Percentiles rank a stretch among this genome's conserved stretches.
Evolutionary conservation across 78 protist species (phyloP).

Genomic region (Dictyostelium discoideum): DNA sequence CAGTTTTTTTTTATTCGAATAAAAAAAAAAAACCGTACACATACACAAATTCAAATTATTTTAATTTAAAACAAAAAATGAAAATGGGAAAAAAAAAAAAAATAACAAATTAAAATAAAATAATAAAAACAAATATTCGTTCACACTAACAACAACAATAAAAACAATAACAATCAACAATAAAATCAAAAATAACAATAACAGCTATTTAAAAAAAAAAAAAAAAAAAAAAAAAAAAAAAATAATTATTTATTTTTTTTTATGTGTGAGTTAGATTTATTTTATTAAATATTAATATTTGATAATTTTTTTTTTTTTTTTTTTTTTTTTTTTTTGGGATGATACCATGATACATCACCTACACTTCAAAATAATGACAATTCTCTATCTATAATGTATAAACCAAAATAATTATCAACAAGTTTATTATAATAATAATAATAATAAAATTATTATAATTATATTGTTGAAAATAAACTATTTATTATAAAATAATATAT

Average conservation of each 20-base stretch:
- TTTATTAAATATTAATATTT: too few species aligned
- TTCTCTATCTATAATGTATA: not conserved
- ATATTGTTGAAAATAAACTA: not conserved
- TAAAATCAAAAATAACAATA: not conserved
- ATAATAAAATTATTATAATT: not conserved
- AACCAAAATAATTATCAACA: not conserved
- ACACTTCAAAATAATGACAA: not conserved
- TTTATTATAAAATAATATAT: not conserved
- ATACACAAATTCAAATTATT: too few species aligned
- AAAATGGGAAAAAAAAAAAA: not conserved
- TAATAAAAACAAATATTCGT: not conserved
- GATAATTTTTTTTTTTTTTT: not conserved
- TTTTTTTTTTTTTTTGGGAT: not conserved
- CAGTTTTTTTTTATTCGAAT: not conserved
- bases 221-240: too few species aligned
- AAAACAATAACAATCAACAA: not conserved
- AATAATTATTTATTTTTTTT: too few species aligned
- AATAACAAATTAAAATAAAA: not conserved
- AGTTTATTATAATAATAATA: not conserved
- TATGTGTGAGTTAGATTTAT: too few species aligned
- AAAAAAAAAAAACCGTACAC: too few species aligned
- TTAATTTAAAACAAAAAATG: too few species aligned
- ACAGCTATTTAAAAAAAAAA: too few species aligned
- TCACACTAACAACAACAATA: not conserved
- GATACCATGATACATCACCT: not conserved